Base-by-base conservation (phyloP, 2,329 filamentous ascomycete species). In the Graphium sp. region DNA sequence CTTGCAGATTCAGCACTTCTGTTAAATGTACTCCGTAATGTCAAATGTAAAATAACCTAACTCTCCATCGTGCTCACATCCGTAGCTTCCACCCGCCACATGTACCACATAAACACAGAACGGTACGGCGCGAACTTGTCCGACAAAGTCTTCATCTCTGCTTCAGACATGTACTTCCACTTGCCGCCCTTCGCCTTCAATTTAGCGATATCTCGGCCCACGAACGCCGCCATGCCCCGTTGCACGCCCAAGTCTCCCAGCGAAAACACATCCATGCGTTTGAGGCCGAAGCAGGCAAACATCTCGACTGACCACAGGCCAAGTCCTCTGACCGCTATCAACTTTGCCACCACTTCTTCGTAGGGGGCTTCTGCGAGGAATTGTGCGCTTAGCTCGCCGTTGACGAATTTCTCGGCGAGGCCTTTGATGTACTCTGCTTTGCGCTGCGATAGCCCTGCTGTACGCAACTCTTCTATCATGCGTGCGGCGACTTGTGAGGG, bases 101-200 rank as follows among this genome's bases (percentile, higher is more conserved):
- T 92, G 48, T 92, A 92, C 85, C 85, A 94, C 85, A 94, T 94
- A 44, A 93, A 93, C 24, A 94, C 48, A 41, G 77, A 89, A 45
- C 85, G 75, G 52, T 92, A 95, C 4, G 87, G 89, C 33, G 66
- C 65, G 49, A 92, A 98, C 45, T 62, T 71, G 32, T 75, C 78
- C 9, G 82, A 74, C 37, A 82, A 62, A 38, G 84, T 79, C 35
- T 77, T 48, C 89, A 98, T 95, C 35, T 95, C 89, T 46, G 73
- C 68, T 55, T 95, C 89, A 20, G 66, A 68, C 84, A 95, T 93
- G 50, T 95, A 98, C 59, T 95, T 95, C 77, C 84, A 95, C 57
- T 95, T 95, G 24, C 81, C 80, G 21, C 39, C 38, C 37, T 72
- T 80, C 20, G 56, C 60, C 55, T 91, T 94, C 34, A 94, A 55